A percentile compares a stretch with the other conserved stretches of the same genome.
These are phyloP conservation scores for Populus hybrid DNA, from an alignment of 441 rosid species.

Conservation along the genomic window DNA sequence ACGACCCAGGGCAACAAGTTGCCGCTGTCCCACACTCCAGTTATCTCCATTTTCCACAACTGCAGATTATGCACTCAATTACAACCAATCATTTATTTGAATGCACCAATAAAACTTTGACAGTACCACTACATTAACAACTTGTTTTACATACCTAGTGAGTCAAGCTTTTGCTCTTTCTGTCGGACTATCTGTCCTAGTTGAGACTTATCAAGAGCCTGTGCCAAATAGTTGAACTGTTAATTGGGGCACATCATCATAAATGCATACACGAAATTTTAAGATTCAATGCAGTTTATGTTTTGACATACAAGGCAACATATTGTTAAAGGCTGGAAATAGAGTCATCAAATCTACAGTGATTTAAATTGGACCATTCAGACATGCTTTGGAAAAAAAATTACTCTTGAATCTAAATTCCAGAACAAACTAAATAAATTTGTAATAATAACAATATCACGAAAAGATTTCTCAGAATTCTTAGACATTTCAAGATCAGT, in stretches of 20 bases:
- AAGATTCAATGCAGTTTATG: not conserved
- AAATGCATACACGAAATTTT: not conserved
- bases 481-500: not conserved
- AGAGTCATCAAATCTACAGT: not conserved
- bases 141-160: conserved; percentile 58
- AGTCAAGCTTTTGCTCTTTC: conserved; percentile 85
- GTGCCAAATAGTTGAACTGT: conserved; percentile 16
- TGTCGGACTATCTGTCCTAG: conserved; percentile 82
- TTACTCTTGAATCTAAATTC: not conserved
- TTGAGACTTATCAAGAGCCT: conserved; percentile 98
- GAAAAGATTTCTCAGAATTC: not conserved
- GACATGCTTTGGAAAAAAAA: not conserved
- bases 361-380: not conserved
- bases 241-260: conserved; percentile 8
- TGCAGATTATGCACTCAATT: conserved; percentile 26
- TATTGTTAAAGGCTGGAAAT: not conserved
- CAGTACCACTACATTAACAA: not conserved
- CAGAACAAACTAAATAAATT: not conserved
- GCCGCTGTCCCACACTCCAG: conserved; percentile 99
- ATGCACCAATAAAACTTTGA: not conserved
- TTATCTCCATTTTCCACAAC: conserved; percentile 98
- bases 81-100: not conserved
- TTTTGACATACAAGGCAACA: not conserved
- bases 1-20: conserved; percentile 91
- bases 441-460: not conserved